A percentile compares a stretch with the other conserved stretches of the same genome.
Conservation (phyloP, 306 rosid species). For the Betula pendula region DNA sequence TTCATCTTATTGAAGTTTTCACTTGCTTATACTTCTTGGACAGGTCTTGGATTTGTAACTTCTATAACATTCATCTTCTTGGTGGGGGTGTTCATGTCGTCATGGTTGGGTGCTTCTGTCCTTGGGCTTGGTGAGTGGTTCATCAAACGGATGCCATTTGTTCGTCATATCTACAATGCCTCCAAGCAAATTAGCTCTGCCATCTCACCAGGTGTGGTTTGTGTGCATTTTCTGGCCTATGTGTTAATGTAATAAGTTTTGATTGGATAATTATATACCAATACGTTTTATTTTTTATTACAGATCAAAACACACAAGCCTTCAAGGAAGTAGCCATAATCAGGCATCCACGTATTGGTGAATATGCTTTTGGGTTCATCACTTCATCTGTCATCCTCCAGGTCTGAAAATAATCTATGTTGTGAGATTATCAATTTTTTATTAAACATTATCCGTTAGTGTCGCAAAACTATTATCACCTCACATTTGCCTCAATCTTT, state of each 20-base stretch:
- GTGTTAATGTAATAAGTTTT: conserved; percentile 8
- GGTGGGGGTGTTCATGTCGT: conserved; percentile 94
- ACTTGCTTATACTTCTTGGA: conserved; percentile 27
- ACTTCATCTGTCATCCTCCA: conserved; percentile 81
- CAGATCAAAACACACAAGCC: conserved; percentile 90
- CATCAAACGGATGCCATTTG: conserved; percentile 90
- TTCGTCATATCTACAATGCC: conserved; percentile 86
- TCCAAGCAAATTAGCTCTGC: conserved; percentile 95
- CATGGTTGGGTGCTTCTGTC: conserved; percentile 96
- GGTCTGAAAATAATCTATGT: conserved; percentile 41
- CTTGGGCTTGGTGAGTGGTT: conserved; percentile 93
- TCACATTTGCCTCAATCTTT: neutral
- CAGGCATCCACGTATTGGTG: conserved; percentile 92
- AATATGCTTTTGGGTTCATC: conserved; percentile 92
- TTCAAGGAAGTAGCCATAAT: conserved; percentile 95
- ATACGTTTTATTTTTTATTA: conserved; percentile 7
- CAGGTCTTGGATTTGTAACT: conserved; percentile 91
- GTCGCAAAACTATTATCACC: neutral
- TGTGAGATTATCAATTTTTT: conserved; percentile 16
- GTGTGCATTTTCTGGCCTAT: neutral
- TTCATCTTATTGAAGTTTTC: neutral
- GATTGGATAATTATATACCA: conserved; percentile 18
- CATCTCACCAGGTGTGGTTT: conserved; percentile 79
- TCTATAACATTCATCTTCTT: conserved; percentile 84
- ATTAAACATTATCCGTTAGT: neutral